These are phyloP conservation scores for Paracamarosporium sp. DNA, from an alignment of 2,329 filamentous ascomycete species.

Conservation along the genomic window DNA sequence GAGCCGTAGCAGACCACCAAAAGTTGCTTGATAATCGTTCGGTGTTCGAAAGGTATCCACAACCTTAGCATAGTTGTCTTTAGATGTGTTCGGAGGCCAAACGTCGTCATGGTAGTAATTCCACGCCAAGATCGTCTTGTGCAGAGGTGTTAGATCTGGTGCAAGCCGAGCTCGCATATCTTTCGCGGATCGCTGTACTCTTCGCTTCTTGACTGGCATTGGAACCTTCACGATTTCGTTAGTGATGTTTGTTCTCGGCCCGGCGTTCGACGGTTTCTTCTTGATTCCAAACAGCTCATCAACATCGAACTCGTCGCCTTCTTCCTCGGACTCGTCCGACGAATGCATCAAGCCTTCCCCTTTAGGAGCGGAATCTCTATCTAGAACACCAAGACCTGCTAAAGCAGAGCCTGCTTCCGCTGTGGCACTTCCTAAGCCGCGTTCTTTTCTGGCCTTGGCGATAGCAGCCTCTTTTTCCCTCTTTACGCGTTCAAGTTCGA, in stretches of 20 bases:
- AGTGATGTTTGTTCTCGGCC: conserved; percentile 44
- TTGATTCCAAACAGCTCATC: conserved; percentile 71
- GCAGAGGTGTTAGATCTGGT: conserved; percentile 84
- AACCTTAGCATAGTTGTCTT: conserved; percentile 76
- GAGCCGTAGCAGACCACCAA: conserved; percentile 86
- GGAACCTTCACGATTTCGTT: conserved; percentile 46
- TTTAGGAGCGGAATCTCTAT: conserved; percentile 77
- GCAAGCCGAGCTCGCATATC: conserved; percentile 93
- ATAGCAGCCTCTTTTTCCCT: conserved; percentile 75
- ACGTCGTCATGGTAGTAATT: conserved; percentile 91
- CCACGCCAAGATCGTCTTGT: conserved; percentile 88
- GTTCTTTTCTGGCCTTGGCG: conserved; percentile 68
- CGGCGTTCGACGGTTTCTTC: conserved; percentile 53
- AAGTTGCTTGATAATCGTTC: conserved; percentile 82
- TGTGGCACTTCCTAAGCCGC: conserved; percentile 61
- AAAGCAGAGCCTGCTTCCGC: conserved; percentile 80
- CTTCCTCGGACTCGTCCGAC: conserved; percentile 71
- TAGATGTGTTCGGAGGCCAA: conserved; percentile 73
- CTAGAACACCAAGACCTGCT: conserved; percentile 72
- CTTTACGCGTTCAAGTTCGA: conserved; percentile 76
- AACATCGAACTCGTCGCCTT: conserved; percentile 64
- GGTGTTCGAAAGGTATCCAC: conserved; percentile 79
- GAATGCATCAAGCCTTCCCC: conserved; percentile 91
- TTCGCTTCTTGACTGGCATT: conserved; percentile 83
- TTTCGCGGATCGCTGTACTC: conserved; percentile 81